phyloP scores from a whole-genome alignment of 2,329 filamentous ascomycete genomes.

The Aureobasidium sp. region DNA sequence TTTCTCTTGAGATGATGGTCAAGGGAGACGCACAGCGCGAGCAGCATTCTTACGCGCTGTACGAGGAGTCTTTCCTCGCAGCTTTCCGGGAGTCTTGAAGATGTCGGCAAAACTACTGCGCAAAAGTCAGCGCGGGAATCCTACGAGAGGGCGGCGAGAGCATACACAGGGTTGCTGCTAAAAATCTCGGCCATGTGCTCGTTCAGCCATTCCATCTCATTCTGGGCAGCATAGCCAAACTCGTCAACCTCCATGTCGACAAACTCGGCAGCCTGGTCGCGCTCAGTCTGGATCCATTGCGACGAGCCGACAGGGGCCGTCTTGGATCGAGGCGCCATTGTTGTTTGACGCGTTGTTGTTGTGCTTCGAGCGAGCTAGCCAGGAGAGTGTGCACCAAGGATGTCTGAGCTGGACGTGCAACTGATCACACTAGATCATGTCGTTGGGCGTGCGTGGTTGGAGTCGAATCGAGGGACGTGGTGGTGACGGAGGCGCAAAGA shows the following conservation, averaged over 20 bases:
- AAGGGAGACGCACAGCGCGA: slow-evolving; percentile 56
- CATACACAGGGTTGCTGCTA: slow-evolving; percentile 76
- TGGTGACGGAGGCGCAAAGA: neutral
- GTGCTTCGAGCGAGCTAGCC: neutral
- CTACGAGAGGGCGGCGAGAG: neutral
- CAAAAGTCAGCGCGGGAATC: slow-evolving; percentile 22
- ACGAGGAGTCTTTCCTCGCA: slow-evolving; percentile 73
- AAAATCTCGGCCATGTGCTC: slow-evolving; percentile 98
- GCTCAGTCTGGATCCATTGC: slow-evolving; percentile 78
- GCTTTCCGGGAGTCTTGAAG: slow-evolving; percentile 88
- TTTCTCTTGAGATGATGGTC: slow-evolving; percentile 28
- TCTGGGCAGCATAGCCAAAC: slow-evolving; percentile 82
- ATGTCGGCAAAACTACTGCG: slow-evolving; percentile 80
- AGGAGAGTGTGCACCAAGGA: neutral
- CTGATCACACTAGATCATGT: slow-evolving; percentile 7
- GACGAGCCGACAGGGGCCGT: slow-evolving; percentile 25
- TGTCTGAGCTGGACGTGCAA: slow-evolving; percentile 8
- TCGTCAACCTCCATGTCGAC: slow-evolving; percentile 81
- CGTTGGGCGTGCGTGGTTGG: neutral
- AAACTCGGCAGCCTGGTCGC: slow-evolving; percentile 68
- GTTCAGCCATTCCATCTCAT: slow-evolving; percentile 96
- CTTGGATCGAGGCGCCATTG: slow-evolving; percentile 20
- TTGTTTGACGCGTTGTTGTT: slow-evolving; percentile 24
- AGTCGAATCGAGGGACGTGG: neutral
- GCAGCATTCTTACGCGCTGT: slow-evolving; percentile 59